Percentiles rank a stretch among this genome's conserved stretches.
phyloP scores from a whole-genome alignment of 257 asterid genomes.

The Petunia secreta region DNA sequence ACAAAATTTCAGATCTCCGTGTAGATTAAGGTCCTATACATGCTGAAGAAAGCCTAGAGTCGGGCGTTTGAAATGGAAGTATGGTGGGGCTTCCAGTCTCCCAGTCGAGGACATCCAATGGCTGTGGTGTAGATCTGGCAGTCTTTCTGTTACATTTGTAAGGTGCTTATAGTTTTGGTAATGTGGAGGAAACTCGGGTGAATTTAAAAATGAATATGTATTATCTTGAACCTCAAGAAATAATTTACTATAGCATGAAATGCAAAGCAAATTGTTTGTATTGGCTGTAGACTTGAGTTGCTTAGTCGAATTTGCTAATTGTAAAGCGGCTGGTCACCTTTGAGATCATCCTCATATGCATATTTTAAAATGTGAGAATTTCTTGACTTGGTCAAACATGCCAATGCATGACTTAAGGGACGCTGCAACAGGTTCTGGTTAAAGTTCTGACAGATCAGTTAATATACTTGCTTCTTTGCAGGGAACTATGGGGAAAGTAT shows the following conservation, averaged over 20 bases:
- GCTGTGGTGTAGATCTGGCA: neutral
- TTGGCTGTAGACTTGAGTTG: too few species aligned
- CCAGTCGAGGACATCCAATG: neutral
- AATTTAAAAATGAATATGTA: neutral
- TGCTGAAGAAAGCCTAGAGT: neutral
- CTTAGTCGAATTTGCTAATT: neutral
- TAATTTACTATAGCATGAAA: neutral
- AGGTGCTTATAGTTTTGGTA: neutral
- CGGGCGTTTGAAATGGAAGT: neutral
- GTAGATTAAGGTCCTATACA: neutral
- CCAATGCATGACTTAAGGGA: neutral
- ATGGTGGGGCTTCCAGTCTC: neutral
- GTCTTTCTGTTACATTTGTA: neutral
- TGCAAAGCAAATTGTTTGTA: too few species aligned
- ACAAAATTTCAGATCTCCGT: too few species aligned
- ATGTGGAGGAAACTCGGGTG: neutral
- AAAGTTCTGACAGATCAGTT: neutral
- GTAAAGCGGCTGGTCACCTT: neutral
- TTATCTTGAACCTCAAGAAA: conserved; percentile 6
- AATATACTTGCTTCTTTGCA: conserved; percentile 40
- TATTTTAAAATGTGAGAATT: neutral
- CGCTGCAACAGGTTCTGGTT: neutral
- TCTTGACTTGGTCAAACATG: neutral
- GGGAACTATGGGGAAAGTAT: conserved; percentile 92
- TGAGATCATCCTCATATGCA: neutral